phyloP scores from a whole-genome alignment of 495 filamentous ascomycete species.

The Neurospora africana region DNA sequence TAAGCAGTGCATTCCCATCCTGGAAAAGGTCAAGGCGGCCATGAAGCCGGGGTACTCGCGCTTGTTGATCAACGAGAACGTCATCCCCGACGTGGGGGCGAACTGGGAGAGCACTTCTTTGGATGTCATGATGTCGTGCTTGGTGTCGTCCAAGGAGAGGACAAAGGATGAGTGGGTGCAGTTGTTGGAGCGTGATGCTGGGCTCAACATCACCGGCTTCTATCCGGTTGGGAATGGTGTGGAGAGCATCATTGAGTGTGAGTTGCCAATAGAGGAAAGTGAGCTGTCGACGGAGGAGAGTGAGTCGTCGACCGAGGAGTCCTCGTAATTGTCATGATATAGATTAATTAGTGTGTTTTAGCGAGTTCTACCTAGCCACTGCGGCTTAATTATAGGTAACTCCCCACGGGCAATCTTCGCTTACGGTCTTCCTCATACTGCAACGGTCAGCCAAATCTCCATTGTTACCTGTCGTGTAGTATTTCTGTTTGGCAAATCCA shows the following conservation, averaged over 20 bases:
- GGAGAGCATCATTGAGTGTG: slow-evolving; percentile 37
- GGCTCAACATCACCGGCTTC: slow-evolving; percentile 33
- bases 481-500: no score
- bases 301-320: not conserved
- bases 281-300: not conserved
- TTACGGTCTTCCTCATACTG: no score
- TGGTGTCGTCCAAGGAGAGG: slow-evolving; percentile 21
- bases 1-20: slow-evolving; percentile 27
- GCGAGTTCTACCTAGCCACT: no score
- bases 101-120: slow-evolving; percentile 32
- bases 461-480: no score
- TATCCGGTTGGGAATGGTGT: slow-evolving; percentile 24
- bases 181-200: slow-evolving; percentile 21
- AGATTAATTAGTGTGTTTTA: not conserved
- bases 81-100: slow-evolving; percentile 35
- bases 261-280: slow-evolving; percentile 1
- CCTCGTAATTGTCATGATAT: not conserved
- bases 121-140: slow-evolving; percentile 26
- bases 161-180: slow-evolving; percentile 22
- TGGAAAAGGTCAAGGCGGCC: slow-evolving; percentile 26
- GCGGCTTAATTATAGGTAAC: no score
- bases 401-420: no score
- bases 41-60: slow-evolving; percentile 39
- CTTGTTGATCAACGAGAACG: slow-evolving; percentile 44
- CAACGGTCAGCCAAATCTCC: no score